Conservation (phyloP, 768 basidiomycete genomes). For the Lentinula sp. region DNA sequence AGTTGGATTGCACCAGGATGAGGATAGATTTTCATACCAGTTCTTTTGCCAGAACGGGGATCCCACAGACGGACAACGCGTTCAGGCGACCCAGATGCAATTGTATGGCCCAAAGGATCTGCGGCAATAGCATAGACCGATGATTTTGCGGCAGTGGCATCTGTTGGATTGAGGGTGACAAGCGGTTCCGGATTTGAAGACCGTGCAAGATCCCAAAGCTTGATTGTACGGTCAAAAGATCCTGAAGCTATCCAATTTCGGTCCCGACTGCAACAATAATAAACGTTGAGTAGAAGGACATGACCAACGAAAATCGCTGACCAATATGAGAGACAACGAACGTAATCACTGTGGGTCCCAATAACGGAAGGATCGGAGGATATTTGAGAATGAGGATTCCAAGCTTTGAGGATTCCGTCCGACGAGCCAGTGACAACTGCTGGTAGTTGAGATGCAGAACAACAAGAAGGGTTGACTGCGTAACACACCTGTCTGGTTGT, state of each 20-base stretch:
- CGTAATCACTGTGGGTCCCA: constrained; percentile 82
- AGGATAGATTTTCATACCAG: constrained; percentile 22
- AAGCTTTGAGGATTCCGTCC: constrained; percentile 90
- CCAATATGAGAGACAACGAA: constrained; percentile 74
- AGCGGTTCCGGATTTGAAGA: constrained; percentile 37
- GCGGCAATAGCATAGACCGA: constrained; percentile 76
- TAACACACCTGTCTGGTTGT: constrained; percentile 75
- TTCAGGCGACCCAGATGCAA: constrained; percentile 91
- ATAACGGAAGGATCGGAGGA: constrained; percentile 59
- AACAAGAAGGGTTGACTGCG: background rate
- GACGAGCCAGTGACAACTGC: constrained; percentile 90
- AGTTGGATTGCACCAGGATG: background rate
- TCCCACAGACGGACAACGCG: constrained; percentile 92
- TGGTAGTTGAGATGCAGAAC: constrained; percentile 4
- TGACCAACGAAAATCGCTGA: constrained; percentile 22
- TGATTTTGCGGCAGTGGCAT: constrained; percentile 58
- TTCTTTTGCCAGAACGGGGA: constrained; percentile 76
- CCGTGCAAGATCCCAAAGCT: constrained; percentile 83
- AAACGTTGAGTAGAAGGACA: constrained; percentile 8
- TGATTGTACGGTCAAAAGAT: constrained; percentile 91
- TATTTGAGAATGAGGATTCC: constrained; percentile 73
- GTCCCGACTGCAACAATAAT: constrained; percentile 47
- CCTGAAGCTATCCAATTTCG: constrained; percentile 89
- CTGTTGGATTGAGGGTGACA: constrained; percentile 61
- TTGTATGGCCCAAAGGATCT: constrained; percentile 71